A percentile compares a stretch with the other conserved stretches of the same genome.
phyloP scores from a whole-genome alignment of 2,329 filamentous ascomycete species.

The Cryphonectria carpinicola region DNA sequence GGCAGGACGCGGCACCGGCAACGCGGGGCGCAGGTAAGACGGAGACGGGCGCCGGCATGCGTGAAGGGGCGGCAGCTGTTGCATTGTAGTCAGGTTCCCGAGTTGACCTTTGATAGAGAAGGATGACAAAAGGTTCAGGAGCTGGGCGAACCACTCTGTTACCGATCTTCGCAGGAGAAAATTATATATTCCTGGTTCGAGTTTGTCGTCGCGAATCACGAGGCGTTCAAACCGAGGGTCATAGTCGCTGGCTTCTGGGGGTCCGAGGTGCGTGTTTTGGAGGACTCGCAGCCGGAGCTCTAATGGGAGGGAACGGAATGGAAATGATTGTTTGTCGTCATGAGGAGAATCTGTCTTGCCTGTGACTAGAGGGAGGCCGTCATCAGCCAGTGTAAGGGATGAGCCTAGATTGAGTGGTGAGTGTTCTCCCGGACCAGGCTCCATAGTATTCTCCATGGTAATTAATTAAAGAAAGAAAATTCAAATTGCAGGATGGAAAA shows the following conservation, averaged over 20 bases:
- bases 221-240: background rate
- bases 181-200: background rate
- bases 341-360: background rate
- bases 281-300: slow-evolving; percentile 15
- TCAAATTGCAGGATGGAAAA: no score
- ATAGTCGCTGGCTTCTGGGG: slow-evolving; percentile 11
- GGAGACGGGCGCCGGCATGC: background rate
- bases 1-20: slow-evolving; percentile 18
- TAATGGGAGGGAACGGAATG: slow-evolving; percentile 6
- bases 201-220: background rate
- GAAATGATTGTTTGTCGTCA: background rate
- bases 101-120: background rate
- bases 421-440: background rate
- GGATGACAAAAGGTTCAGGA: background rate
- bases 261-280: slow-evolving; percentile 9
- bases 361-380: background rate
- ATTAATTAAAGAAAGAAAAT: no score
- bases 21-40: background rate
- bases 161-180: background rate
- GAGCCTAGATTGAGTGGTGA: background rate
- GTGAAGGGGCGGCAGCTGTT: background rate
- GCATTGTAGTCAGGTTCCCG: background rate
- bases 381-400: background rate
- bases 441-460: background rate
- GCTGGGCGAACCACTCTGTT: background rate